These are phyloP conservation scores for Aureobasidium mangrovei DNA, from an alignment of 2,329 filamentous ascomycete genomes.

Conservation along the genomic window DNA sequence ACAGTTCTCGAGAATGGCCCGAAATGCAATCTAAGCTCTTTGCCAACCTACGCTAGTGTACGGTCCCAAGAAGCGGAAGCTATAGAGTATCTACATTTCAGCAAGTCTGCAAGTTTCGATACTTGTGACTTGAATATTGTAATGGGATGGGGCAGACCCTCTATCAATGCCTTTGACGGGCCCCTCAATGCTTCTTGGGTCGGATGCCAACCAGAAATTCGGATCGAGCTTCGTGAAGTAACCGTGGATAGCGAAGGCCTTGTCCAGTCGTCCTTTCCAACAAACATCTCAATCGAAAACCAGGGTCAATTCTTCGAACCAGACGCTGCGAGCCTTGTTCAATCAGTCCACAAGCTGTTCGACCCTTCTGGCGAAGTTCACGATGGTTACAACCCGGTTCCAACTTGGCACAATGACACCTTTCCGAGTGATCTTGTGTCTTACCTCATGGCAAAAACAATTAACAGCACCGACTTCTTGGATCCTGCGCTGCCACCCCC, in stretches of 20 bases:
- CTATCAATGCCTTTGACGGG: background rate
- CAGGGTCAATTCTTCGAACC: background rate
- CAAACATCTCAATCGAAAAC: background rate
- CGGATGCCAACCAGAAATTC: constrained; percentile 29
- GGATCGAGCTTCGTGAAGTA: constrained; percentile 28
- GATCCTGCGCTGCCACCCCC: constrained; percentile 30
- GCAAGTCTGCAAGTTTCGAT: background rate
- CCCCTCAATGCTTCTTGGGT: background rate
- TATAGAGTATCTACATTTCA: background rate
- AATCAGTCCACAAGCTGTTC: background rate
- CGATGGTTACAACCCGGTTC: background rate
- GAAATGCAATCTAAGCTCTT: background rate
- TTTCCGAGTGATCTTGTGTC: constrained; percentile 39
- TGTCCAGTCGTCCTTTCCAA: constrained; percentile 17
- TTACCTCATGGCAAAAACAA: constrained; percentile 33
- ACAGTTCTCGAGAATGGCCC: background rate
- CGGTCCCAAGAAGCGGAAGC: background rate
- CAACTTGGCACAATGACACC: constrained; percentile 42
- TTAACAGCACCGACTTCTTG: constrained; percentile 28
- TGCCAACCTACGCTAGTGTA: background rate
- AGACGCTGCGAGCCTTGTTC: background rate
- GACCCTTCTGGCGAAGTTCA: background rate
- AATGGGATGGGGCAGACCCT: background rate
- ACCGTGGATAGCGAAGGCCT: constrained; percentile 27
- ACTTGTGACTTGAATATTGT: background rate